These are phyloP conservation scores for Yamadazyma epiphylla DNA, from an alignment of 1,139 yeast species.

Conservation along the genomic window DNA sequence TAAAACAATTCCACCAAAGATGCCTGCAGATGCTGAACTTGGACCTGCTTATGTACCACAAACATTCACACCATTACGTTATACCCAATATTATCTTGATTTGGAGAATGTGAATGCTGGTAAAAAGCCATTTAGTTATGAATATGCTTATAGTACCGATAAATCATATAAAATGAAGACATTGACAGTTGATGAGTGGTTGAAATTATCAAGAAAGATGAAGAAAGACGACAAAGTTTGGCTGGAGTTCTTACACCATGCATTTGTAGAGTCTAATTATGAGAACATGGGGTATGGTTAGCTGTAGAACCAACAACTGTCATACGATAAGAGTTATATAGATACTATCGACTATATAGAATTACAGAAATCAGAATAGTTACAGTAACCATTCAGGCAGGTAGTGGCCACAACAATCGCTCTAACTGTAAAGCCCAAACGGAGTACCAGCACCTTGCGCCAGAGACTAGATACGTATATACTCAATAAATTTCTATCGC, in stretches of 20 bases:
- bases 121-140: slow-evolving; percentile 47
- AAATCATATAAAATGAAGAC: slow-evolving; percentile 50
- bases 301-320: no score
- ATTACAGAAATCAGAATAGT: no score
- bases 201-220: slow-evolving; percentile 51
- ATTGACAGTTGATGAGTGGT: slow-evolving; percentile 58
- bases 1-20: slow-evolving; percentile 62
- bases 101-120: slow-evolving; percentile 48
- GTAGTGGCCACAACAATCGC: no score
- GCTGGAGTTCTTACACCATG: slow-evolving; percentile 43
- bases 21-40: slow-evolving; percentile 48
- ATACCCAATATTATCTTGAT: slow-evolving; percentile 71
- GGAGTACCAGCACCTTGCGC: no score
- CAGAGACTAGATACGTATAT: no score
- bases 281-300: slow-evolving; percentile 43
- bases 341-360: no score
- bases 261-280: slow-evolving; percentile 64
- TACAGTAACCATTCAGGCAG: no score
- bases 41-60: slow-evolving; percentile 81
- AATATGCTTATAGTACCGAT: slow-evolving; percentile 68
- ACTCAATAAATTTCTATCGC: no score
- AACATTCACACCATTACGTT: slow-evolving; percentile 65
- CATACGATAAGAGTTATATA: no score
- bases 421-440: no score
- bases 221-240: slow-evolving; percentile 30